Percentiles rank a stretch among this genome's conserved stretches.
These are phyloP conservation scores for Solanum tacnaense DNA, from an alignment of 257 asterid genomes.

Conservation along the genomic window DNA sequence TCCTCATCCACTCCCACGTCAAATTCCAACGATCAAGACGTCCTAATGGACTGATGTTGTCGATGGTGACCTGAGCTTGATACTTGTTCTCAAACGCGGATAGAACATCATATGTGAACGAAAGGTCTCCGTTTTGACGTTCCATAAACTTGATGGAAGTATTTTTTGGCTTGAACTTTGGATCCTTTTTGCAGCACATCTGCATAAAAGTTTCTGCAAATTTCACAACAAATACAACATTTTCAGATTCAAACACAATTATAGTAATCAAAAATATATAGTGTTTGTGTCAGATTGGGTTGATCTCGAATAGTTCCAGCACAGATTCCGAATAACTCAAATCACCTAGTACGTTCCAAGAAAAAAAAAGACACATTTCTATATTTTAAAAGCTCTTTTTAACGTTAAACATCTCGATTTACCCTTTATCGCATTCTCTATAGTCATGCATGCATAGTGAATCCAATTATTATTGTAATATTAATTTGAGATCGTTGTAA, in stretches of 20 bases:
- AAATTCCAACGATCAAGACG: conserved; percentile 92
- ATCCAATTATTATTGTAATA: not conserved
- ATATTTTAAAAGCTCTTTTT: not conserved
- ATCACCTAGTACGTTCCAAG: not conserved
- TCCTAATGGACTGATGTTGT: conserved; percentile 74
- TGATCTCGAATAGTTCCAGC: not conserved
- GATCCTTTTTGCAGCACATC: conserved; percentile 76
- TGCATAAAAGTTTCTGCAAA: conserved; percentile 53
- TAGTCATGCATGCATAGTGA: not conserved
- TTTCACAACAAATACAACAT: not conserved
- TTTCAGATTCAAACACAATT: not conserved
- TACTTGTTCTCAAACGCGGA: conserved; percentile 55
- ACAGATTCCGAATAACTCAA: not conserved
- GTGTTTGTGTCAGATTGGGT: not conserved
- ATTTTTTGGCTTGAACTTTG: conserved; percentile 44
- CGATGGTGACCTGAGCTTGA: conserved; percentile 79
- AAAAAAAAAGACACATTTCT: not conserved
- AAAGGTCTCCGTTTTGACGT: conserved; percentile 53
- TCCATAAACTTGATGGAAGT: conserved; percentile 37
- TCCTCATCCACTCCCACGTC: conserved; percentile 98
- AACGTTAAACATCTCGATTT: too few relatives aligned
- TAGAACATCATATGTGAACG: conserved; percentile 71
- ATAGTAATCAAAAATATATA: not conserved
- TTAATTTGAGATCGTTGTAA: not conserved
- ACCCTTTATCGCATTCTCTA: not conserved